Conservation (phyloP, 2,329 filamentous ascomycete species). For the Fonsecaea monophora region DNA sequence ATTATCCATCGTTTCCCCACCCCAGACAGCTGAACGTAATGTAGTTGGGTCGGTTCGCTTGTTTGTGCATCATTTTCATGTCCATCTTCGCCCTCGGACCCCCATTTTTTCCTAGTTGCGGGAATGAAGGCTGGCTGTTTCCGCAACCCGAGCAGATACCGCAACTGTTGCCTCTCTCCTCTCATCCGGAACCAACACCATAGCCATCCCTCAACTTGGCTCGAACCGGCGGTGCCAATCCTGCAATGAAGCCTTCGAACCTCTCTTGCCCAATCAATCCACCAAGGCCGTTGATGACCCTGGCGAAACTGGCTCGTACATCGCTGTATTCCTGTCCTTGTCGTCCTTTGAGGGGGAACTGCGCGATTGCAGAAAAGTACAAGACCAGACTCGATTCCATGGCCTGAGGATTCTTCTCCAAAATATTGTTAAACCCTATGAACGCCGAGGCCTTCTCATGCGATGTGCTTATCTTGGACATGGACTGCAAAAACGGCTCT, state of each 20-base stretch:
- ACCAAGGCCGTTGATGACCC: slow-evolving; percentile 64
- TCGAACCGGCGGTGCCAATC: slow-evolving; percentile 29
- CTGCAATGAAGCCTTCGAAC: slow-evolving; percentile 30
- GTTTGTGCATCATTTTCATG: not conserved
- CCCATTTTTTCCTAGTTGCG: not conserved
- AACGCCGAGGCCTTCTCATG: slow-evolving; percentile 96
- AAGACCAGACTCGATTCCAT: slow-evolving; percentile 85
- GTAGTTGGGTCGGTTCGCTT: not conserved
- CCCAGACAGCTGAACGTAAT: not conserved
- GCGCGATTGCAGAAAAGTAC: slow-evolving; percentile 84
- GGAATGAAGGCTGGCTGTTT: not conserved
- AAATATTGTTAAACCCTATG: slow-evolving; percentile 84
- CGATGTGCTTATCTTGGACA: slow-evolving; percentile 83
- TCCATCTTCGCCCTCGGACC: not conserved
- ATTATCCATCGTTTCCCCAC: not conserved
- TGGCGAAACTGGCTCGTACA: slow-evolving; percentile 70
- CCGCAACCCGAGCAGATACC: not conserved
- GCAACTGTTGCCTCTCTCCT: not conserved
- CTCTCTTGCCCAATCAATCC: slow-evolving; percentile 48
- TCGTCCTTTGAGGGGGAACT: slow-evolving; percentile 66
- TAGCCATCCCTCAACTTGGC: slow-evolving; percentile 35
- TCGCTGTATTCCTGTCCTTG: slow-evolving; percentile 67
- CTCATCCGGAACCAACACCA: slow-evolving; percentile 21
- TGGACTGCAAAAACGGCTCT: slow-evolving; percentile 77
- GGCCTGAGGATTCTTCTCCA: slow-evolving; percentile 84